These are phyloP conservation scores for Chimonanthus praecox DNA, from an alignment of 164 flowering plant species.

Conservation along the genomic window DNA sequence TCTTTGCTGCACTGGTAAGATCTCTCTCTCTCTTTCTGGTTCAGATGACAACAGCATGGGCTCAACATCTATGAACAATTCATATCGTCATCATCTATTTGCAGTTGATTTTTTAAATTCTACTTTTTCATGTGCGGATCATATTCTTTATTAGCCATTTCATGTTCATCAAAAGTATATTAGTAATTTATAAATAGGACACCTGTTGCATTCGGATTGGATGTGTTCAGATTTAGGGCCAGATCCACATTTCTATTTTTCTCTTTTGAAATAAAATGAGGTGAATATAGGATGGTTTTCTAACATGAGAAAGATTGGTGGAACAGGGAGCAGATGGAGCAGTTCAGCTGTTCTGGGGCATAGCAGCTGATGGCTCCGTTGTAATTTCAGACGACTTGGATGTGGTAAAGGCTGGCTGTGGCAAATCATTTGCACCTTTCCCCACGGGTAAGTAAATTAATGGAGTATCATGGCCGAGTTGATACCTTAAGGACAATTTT, in stretches of 20 bases:
- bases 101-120: no score
- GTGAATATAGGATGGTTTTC: background rate
- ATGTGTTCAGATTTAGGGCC: no score
- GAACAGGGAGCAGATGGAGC: constrained; percentile 10
- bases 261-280: background rate
- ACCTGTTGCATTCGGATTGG: no score
- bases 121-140: no score
- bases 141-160: no score
- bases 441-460: constrained; percentile 50
- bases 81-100: no score
- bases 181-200: no score
- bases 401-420: constrained; percentile 73
- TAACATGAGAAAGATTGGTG: background rate
- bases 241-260: no score
- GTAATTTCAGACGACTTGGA: constrained; percentile 75
- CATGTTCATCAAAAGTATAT: no score
- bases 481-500: background rate
- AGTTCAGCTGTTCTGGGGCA: constrained; percentile 59
- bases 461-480: background rate
- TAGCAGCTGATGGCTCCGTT: constrained; percentile 89
- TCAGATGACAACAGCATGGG: background rate
- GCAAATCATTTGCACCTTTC: constrained; percentile 91
- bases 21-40: background rate
- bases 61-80: no score
- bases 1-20: constrained; percentile 72